Percentiles rank a stretch among this genome's conserved stretches.
phyloP scores from a whole-genome alignment of 225 moss, liverwort and hornwort genomes.

The Thuidium tamariscinum region DNA sequence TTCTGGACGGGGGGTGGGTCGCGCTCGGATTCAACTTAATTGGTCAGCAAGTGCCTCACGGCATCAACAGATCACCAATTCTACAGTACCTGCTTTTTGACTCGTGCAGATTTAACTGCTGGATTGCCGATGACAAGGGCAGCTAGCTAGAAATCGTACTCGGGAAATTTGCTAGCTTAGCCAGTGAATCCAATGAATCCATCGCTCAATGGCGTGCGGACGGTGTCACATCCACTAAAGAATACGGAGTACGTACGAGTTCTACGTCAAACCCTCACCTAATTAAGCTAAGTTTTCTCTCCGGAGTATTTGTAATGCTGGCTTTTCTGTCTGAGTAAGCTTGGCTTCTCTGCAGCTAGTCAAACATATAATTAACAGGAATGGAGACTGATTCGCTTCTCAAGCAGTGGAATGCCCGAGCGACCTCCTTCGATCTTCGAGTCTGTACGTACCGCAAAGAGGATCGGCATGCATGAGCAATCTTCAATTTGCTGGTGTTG shows the following conservation, averaged over 20 bases:
- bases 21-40: no score
- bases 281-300: neutral
- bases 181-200: neutral
- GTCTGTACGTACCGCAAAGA: neutral
- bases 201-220: neutral
- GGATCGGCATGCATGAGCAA: neutral
- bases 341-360: no score
- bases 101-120: no score
- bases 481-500: neutral
- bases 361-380: no score
- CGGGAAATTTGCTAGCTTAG: neutral
- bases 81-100: no score
- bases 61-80: neutral
- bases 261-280: neutral
- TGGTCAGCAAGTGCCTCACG: neutral
- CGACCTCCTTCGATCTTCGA: neutral
- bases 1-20: no score
- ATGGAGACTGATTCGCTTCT: no score
- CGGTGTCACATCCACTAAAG: neutral
- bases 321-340: no score
- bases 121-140: conserved; percentile 10
- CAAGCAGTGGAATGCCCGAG: neutral
- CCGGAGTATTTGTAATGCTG: no score
- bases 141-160: neutral
- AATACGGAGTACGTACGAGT: neutral